Evolutionary conservation across 768 basidiomycete genomes (phyloP), one percentile per base, ranked within the genome.

Genomic region (Boletellus ananiceps): DNA sequence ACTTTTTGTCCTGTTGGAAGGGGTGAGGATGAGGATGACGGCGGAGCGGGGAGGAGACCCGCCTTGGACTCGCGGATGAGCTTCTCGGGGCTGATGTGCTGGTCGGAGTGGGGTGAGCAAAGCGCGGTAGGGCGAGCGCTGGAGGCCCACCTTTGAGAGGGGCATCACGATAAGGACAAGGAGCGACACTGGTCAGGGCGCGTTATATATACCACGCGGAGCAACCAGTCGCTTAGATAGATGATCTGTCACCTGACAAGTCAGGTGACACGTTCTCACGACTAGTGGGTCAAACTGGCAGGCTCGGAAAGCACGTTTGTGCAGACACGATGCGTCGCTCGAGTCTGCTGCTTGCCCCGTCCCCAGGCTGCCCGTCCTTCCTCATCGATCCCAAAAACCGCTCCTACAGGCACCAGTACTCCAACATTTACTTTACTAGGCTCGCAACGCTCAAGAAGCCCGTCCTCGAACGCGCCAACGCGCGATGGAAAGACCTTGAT

Each of bases 51-150:
- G 11, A 9, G 25, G 16, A 32, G 27, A 44, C 37, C 6, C 27
- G 27, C 48, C 63, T 73, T 74, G 18, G 84, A 67, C 34, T 79
- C 70, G 56, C 73, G 74, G 36, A 92, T 70, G 63, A 92, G 75
- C 43, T 71, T 69, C 47, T 86, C 84, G 1, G 87, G 68, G 66
- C 88, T 80, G 59, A 91, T 71, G 56, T 83, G 84, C 84, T 86
- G 54, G 23, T 27, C 35, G 44, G 46, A 13, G 9, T 2, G 40
- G 1, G 31, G 46, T 46, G 29, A 54, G 38, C 3, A 5, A 34
- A n/a, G 25, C 21, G 44, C 12, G 44, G 27, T 48, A 51, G 27
- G 44, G 18, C 5, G 21, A 33, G 39, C 29, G 27, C 3, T 34
- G 19, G 42, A 47, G 32, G 23, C 50, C 25, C 52, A 79, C 81